Conservation (phyloP, 2,329 filamentous ascomycete genomes). For the Rutstroemia sp. region DNA sequence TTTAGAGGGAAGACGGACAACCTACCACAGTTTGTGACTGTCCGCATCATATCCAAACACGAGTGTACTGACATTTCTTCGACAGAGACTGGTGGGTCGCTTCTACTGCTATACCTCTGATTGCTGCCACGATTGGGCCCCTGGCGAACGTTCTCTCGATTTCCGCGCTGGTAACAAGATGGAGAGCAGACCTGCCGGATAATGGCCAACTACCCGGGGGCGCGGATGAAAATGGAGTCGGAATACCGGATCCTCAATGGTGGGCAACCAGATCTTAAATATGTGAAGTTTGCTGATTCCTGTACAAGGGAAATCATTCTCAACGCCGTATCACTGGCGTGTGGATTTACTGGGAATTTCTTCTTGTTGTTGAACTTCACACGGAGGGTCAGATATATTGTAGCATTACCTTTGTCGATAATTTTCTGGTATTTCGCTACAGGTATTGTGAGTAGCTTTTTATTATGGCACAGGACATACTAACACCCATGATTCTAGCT, state of each 20-base stretch:
- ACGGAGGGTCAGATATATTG: conserved; percentile 54
- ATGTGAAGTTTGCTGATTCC: not conserved
- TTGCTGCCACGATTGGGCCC: conserved; percentile 62
- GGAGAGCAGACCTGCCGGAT: conserved; percentile 45
- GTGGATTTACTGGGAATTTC: conserved; percentile 58
- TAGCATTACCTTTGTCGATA: conserved; percentile 61
- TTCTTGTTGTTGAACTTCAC: conserved; percentile 66
- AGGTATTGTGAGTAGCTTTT: conserved; percentile 44
- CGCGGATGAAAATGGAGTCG: conserved; percentile 42
- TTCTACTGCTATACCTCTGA: conserved; percentile 43
- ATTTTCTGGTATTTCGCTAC: conserved; percentile 58
- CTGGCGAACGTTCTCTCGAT: conserved; percentile 65
- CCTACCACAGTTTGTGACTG: conserved; percentile 26
- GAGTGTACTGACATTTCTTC: not conserved
- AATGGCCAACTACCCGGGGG: conserved; percentile 37
- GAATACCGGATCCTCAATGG: conserved; percentile 55
- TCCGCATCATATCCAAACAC: not conserved
- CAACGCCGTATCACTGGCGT: conserved; percentile 56
- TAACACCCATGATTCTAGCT: conserved; percentile 34
- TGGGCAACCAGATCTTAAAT: conserved; percentile 25
- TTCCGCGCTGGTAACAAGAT: conserved; percentile 57
- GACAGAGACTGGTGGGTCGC: conserved; percentile 35
- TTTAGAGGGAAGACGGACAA: conserved; percentile 29
- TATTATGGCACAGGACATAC: not conserved
- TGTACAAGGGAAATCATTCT: conserved; percentile 46